A percentile compares a stretch with the other conserved stretches of the same genome.
phyloP scores from a whole-genome alignment of 345 rosid species.

The Salix exigua region DNA sequence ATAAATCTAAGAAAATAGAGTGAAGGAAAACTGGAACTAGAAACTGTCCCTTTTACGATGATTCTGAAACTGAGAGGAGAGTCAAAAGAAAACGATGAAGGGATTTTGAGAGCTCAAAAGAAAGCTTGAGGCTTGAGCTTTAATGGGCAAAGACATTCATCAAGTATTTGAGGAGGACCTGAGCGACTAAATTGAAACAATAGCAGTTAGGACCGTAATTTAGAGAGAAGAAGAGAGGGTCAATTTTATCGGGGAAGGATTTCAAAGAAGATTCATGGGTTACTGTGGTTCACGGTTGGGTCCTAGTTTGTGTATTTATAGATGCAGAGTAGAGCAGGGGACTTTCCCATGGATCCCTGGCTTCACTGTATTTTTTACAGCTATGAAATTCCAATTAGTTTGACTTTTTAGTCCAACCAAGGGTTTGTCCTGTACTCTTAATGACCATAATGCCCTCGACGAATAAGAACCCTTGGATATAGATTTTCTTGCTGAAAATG shows the following conservation, averaged over 20 bases:
- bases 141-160: background rate
- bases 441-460: conserved; percentile 15
- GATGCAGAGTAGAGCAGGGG: conserved; percentile 13
- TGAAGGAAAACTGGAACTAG: conserved; percentile 18
- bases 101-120: background rate
- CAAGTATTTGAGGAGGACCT: background rate
- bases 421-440: background rate
- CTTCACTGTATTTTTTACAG: background rate
- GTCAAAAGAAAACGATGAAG: background rate
- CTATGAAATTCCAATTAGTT: background rate
- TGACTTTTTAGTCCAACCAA: background rate
- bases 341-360: background rate
- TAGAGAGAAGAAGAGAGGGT: background rate
- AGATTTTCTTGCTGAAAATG: no score
- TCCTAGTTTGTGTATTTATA: conserved; percentile 38
- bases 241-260: background rate
- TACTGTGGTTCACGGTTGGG: background rate
- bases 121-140: background rate
- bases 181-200: background rate
- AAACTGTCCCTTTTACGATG: conserved; percentile 26
- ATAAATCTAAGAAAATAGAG: background rate
- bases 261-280: background rate
- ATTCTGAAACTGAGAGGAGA: background rate
- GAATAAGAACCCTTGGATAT: background rate
- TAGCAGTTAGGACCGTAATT: background rate